Percentiles rank a stretch among this genome's conserved stretches.
These are phyloP conservation scores for Oxytropis ochrocephala DNA, from an alignment of 306 rosid species.

Conservation along the genomic window DNA sequence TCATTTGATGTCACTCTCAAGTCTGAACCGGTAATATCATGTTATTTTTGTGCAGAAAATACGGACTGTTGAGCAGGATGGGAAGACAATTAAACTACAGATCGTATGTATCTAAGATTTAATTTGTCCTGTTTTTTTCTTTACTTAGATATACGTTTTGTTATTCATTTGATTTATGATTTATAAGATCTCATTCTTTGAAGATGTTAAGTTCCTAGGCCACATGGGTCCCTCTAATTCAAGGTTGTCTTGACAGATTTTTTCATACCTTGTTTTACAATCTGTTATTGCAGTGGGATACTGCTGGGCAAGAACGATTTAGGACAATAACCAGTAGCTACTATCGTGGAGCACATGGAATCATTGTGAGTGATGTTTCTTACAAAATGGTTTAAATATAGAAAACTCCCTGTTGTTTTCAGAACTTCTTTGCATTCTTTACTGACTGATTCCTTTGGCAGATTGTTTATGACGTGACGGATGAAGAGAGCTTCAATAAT, in stretches of 20 bases:
- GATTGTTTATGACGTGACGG: constrained; percentile 56
- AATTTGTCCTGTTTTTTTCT: background rate
- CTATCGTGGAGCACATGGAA: constrained; percentile 57
- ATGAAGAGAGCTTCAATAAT: constrained; percentile 51
- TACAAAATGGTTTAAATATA: background rate
- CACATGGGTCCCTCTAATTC: background rate
- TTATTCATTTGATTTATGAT: background rate
- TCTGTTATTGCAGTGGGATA: constrained; percentile 46
- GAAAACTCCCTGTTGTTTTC: background rate
- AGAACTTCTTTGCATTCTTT: background rate
- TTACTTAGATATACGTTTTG: background rate
- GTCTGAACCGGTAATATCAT: background rate
- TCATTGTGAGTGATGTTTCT: constrained; percentile 42
- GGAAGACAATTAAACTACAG: constrained; percentile 54
- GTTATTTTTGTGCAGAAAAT: constrained; percentile 39
- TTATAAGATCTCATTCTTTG: background rate
- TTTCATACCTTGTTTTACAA: constrained; percentile 13
- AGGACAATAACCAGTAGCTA: constrained; percentile 56
- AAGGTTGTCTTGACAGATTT: constrained; percentile 1
- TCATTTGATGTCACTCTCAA: constrained; percentile 6
- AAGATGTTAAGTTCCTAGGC: background rate
- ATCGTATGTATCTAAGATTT: constrained; percentile 39
- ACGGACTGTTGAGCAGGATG: constrained; percentile 55
- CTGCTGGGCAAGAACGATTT: constrained; percentile 56
- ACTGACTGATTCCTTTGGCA: constrained; percentile 22